A percentile compares a stretch with the other conserved stretches of the same genome.
phyloP scores from a whole-genome alignment of 768 basidiomycete genomes.

The Postia placenta region DNA sequence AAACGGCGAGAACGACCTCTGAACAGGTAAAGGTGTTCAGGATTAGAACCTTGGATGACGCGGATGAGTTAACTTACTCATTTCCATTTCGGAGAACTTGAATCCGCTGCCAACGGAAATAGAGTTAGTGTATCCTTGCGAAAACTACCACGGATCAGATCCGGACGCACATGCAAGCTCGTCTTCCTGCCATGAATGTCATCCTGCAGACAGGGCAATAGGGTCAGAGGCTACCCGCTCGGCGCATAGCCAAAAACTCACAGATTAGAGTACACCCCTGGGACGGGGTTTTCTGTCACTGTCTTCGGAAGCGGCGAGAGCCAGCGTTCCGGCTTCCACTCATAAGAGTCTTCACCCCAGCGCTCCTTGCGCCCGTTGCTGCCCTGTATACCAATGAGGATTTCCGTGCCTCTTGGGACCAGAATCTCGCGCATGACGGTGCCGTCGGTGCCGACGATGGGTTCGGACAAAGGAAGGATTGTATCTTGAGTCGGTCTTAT shows the following conservation, averaged over 20 bases:
- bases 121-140: too few species aligned
- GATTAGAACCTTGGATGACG: not conserved
- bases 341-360: constrained; percentile 57
- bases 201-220: constrained; percentile 17
- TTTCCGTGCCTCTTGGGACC: constrained; percentile 41
- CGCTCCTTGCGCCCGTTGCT: constrained; percentile 46
- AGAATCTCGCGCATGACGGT: constrained; percentile 32
- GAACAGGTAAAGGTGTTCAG: not conserved
- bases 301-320: constrained; percentile 24
- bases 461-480: constrained; percentile 47
- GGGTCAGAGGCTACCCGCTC: not conserved
- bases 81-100: constrained; percentile 12
- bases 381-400: constrained; percentile 37
- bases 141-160: too few species aligned
- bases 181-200: constrained; percentile 25
- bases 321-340: constrained; percentile 65
- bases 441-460: constrained; percentile 38
- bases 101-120: constrained; percentile 6
- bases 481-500: constrained; percentile 43
- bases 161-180: constrained; percentile 26
- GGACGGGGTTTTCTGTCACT: constrained; percentile 11
- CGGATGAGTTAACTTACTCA: constrained; percentile 5
- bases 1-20: constrained; percentile 13
- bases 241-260: constrained; percentile 3
- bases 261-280: constrained; percentile 20